Evolutionary conservation across 2,329 filamentous ascomycete species (phyloP), one percentile per base, ranked within the genome.

Genomic region (Claviceps sorghi): DNA sequence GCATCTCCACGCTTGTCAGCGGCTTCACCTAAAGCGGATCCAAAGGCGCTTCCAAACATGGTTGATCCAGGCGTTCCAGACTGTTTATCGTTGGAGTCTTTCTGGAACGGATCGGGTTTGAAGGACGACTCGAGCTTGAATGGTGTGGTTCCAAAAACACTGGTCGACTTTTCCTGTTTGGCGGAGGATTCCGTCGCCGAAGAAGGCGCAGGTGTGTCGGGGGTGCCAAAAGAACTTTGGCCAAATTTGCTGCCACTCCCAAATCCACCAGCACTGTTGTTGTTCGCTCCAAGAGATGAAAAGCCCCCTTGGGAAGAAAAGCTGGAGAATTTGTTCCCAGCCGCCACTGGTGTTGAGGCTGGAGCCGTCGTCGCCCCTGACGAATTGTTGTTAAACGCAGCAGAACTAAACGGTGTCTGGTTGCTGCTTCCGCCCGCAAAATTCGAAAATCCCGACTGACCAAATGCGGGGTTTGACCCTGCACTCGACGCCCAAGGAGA

Each of bases 61-160:
- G 69, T 72, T 5, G 72, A 72, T 13, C 70, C 70, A n/a, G 59
- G 50, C 11, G 59, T 36, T n/a, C 65, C 64, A 22, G 65, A 63
- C 17, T 75, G 68, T 55, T 76, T 77, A 9, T 76, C 72, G 38
- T 74, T 67, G 53, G 83, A 79, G 26, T 84, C 76, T 53, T 79
- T 80, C 1, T 77, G 72, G 45, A 74, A 73, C 6, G 77, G 74
- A 57, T 86, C 83, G 9, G 75, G 73, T 60, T 82, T 80, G 68
- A 88, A 88, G 1, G 78, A 82, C 32, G 79, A 82, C 41, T 77
- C 76, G 17, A 88, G 70, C 58, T 84, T 83, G 67, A 88, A 88
- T 0, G 78, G 75, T 17, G 70, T 67, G n/a, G 73, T 73, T 29
- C 72, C 74, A 60, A 79, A 76, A 49, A 52, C 59, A 63, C 66